Conservation (phyloP, 345 rosid genomes). For the Crucihimalaya himalaica region DNA sequence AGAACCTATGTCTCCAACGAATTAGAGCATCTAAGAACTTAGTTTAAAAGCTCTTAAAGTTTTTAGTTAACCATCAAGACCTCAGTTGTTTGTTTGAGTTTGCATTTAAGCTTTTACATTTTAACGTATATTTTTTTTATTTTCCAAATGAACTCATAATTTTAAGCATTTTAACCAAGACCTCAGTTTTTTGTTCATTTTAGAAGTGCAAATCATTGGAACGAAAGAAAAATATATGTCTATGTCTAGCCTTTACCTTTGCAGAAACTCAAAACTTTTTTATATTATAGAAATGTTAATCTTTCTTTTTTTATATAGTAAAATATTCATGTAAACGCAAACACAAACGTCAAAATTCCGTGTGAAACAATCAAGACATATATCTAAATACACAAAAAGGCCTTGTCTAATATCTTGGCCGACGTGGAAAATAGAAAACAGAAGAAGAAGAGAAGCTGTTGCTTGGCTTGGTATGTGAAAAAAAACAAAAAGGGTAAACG, state of each 20-base stretch:
- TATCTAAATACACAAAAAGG: background rate
- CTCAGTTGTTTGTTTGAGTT: background rate
- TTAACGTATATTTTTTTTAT: background rate
- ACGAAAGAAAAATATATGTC: no score
- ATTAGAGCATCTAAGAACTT: background rate
- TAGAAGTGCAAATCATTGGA: no score
- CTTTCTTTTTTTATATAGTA: no score
- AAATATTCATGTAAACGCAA: background rate
- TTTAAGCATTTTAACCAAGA: no score
- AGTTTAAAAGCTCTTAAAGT: background rate
- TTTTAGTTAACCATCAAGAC: background rate
- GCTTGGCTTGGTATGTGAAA: background rate
- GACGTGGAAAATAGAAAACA: conserved; percentile 9
- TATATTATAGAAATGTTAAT: no score
- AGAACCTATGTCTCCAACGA: no score
- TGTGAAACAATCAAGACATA: background rate
- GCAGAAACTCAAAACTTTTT: background rate
- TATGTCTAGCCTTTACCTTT: no score
- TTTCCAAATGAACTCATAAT: no score
- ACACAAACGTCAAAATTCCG: background rate
- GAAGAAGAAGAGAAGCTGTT: conserved; percentile 24
- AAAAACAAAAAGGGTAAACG: conserved; percentile 23
- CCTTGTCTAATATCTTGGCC: background rate
- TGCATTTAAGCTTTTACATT: no score
- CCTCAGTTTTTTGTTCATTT: no score